A percentile compares a stretch with the other conserved stretches of the same genome.
These are phyloP conservation scores for Boletus sensibilis DNA, from an alignment of 768 basidiomycete species.

Conservation along the genomic window DNA sequence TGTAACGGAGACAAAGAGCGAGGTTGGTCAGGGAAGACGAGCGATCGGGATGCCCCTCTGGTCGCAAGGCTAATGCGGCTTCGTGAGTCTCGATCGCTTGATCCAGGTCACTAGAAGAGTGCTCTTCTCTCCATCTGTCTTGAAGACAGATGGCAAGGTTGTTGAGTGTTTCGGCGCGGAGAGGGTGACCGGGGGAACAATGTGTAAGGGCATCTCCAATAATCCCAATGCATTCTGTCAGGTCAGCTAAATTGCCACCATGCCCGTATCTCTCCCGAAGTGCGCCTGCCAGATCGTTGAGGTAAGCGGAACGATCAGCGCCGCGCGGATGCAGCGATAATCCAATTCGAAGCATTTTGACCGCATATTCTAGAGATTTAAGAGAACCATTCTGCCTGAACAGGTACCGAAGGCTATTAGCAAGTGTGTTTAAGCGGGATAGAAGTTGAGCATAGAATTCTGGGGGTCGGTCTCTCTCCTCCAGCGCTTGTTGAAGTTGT, in stretches of 20 bases:
- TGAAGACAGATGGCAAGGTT: slow-evolving; percentile 11
- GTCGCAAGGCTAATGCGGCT: slow-evolving; percentile 3
- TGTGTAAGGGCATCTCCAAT: background rate
- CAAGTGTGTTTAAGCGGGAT: background rate
- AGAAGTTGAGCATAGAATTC: background rate
- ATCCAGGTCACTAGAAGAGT: background rate
- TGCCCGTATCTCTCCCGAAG: background rate
- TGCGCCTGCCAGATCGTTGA: slow-evolving; percentile 8
- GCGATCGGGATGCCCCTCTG: background rate
- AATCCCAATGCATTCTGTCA: slow-evolving; percentile 4
- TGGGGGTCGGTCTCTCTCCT: background rate
- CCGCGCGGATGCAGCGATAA: background rate
- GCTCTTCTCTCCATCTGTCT: background rate
- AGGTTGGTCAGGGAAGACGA: slow-evolving; percentile 4
- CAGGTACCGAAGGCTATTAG: background rate
- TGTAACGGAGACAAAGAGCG: background rate
- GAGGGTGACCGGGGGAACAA: background rate
- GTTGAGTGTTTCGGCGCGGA: slow-evolving; percentile 9
- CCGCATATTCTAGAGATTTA: background rate
- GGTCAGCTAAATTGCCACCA: background rate
- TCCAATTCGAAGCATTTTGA: background rate
- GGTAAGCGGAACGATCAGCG: background rate
- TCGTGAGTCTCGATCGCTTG: slow-evolving; percentile 8
- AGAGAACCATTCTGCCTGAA: background rate
- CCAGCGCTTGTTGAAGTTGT: background rate